Percentiles rank a stretch among this genome's conserved stretches.
phyloP scores from a whole-genome alignment of 495 filamentous ascomycete species.

The Letharia lupina region DNA sequence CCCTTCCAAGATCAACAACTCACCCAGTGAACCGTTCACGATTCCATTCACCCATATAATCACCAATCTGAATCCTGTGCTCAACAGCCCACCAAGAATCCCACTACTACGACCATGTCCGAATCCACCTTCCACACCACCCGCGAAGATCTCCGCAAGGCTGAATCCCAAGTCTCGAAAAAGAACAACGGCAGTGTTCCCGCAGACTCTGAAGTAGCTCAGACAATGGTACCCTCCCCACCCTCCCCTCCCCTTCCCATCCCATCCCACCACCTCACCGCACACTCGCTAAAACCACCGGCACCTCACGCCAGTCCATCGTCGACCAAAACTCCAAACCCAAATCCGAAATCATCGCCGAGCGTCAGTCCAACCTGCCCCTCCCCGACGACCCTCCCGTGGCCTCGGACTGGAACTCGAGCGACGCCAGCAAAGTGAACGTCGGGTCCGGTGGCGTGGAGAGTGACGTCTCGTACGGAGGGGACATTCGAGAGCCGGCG shows the following conservation, averaged over 20 bases:
- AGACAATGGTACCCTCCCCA: constrained; percentile 34
- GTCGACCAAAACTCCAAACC: constrained; percentile 37
- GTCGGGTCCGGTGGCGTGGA: constrained; percentile 53
- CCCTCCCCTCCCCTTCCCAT: background rate
- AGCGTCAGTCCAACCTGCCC: constrained; percentile 61
- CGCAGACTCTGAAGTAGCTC: constrained; percentile 40
- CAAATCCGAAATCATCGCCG: constrained; percentile 57
- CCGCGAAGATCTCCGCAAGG: constrained; percentile 44
- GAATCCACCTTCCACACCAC: constrained; percentile 45
- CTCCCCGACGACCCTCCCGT: constrained; percentile 68
- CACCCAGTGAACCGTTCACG: background rate
- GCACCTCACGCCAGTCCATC: constrained; percentile 33
- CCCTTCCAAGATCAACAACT: background rate
- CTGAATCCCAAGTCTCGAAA: constrained; percentile 39
- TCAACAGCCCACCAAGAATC: too few species aligned
- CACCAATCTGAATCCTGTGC: background rate
- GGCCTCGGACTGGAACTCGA: constrained; percentile 67
- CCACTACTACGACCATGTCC: constrained; percentile 34
- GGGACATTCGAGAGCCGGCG: constrained; percentile 51
- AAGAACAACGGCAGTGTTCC: constrained; percentile 37
- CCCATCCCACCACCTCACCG: background rate
- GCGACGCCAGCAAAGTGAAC: constrained; percentile 57
- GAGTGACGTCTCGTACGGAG: constrained; percentile 46
- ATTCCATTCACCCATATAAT: background rate
- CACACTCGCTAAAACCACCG: constrained; percentile 8